These are phyloP conservation scores for Fusarium compactum DNA, from an alignment of 2,329 filamentous ascomycete species.

Conservation along the genomic window DNA sequence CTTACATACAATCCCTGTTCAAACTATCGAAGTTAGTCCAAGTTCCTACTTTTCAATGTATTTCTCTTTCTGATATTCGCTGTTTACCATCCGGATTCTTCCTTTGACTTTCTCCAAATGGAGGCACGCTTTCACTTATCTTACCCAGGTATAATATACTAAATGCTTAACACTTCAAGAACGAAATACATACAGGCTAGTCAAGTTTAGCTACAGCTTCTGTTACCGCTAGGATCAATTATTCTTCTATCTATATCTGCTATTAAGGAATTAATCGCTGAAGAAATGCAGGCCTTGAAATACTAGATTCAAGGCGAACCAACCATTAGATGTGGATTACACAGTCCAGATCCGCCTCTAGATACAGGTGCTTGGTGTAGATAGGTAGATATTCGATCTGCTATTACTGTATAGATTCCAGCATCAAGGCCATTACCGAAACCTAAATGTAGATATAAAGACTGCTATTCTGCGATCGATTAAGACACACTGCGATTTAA, in stretches of 20 bases:
- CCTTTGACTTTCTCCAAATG: too few species aligned
- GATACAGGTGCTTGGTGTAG: background rate
- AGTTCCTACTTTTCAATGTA: too few species aligned
- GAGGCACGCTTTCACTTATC: too few species aligned
- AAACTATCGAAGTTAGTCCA: background rate
- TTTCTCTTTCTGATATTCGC: background rate
- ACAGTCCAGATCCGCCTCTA: background rate
- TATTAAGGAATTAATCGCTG: background rate
- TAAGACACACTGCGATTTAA: too few species aligned
- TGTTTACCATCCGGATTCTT: background rate
- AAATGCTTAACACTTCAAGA: too few species aligned
- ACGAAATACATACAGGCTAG: background rate
- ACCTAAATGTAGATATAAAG: too few species aligned
- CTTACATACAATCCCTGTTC: too few species aligned
- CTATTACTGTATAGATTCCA: background rate
- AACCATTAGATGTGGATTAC: constrained; percentile 18
- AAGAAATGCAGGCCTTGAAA: background rate
- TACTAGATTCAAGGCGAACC: background rate
- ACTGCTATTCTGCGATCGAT: too few species aligned
- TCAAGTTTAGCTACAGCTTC: background rate
- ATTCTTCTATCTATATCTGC: background rate
- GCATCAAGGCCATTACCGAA: too few species aligned
- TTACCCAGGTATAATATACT: too few species aligned
- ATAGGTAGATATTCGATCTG: background rate
- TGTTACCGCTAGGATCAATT: background rate